Evolutionary conservation across 192 early-diverging fungal species (phyloP).

Genomic region (Nowakowskiella sp.): DNA sequence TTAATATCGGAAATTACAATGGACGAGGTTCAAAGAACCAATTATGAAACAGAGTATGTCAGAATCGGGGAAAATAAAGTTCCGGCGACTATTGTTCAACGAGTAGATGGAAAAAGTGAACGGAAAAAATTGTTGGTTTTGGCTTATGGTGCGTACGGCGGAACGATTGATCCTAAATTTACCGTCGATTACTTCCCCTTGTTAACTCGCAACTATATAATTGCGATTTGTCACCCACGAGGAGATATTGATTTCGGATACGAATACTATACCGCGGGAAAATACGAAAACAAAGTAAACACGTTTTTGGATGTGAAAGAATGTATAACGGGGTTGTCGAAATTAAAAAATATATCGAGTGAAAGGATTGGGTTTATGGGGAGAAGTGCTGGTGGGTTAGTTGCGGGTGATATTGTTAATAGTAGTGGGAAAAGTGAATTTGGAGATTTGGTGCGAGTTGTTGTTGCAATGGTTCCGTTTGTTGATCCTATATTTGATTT

Average conservation of each 20-base stretch:
- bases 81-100: slow-evolving; percentile 13
- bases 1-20: not conserved
- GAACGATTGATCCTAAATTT: slow-evolving; percentile 25
- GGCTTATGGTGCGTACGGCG: slow-evolving; percentile 39
- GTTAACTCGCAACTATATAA: slow-evolving; percentile 18
- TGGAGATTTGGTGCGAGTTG: slow-evolving; percentile 14
- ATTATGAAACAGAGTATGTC: slow-evolving; percentile 12
- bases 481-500: slow-evolving; percentile 37
- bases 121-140: not conserved
- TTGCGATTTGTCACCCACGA: slow-evolving; percentile 38
- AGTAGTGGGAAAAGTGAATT: slow-evolving; percentile 7
- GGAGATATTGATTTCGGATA: slow-evolving; percentile 35
- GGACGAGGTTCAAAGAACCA: slow-evolving; percentile 3
- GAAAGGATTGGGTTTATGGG: slow-evolving; percentile 21
- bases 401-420: slow-evolving; percentile 22
- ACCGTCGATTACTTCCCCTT: slow-evolving; percentile 17
- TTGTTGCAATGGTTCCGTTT: slow-evolving; percentile 38
- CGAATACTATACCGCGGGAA: slow-evolving; percentile 30
- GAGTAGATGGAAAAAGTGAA: not conserved
- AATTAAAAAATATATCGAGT: not conserved
- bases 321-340: slow-evolving; percentile 25
- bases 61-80: not conserved
- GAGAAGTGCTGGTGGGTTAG: slow-evolving; percentile 37
- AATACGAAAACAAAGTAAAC: slow-evolving; percentile 24
- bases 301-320: slow-evolving; percentile 26